Evolutionary conservation across 495 filamentous ascomycete genomes (phyloP), one percentile per base, ranked within the genome.

Genomic region (Trichocladium antarcticum): DNA sequence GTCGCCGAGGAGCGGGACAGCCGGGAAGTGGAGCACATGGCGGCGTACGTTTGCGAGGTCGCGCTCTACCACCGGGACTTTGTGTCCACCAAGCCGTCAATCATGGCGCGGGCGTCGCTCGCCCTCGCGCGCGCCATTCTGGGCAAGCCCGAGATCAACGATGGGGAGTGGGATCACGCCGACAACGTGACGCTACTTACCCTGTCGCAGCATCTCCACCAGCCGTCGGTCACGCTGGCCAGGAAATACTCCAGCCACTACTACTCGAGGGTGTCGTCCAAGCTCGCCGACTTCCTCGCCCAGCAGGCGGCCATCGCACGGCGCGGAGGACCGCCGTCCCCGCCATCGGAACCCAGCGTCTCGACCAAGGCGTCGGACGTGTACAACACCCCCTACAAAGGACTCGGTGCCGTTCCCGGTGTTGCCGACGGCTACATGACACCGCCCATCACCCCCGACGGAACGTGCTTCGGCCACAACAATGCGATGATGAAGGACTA

Each of bases 31-130:
- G 86, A 96, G 68, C 85, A 95, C 62, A 89, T 97, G 84, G 80
- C 92, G 14, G 75, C 84, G 45, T 99, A 95, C 71, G 82, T 99
- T 38, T 79, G 84, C 55, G 92, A 99, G 68, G 88, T 96, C 57
- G 87, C 89, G 21, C 70, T 97, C 37, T 99, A 93, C 71, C 87
- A 96, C 68, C 83, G 87, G 57, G 93, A 97, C 46, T 97, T 97
- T 59, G 88, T 99, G 45, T 87, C 86, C 31, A 85, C 81, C 44
- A 82, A 80, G 48, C 89, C 92, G 16, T 94, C 89, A 4, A 80
- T 93, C 53, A 85, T 97, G 73, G 92, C 92, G 37, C 76, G 86
- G 53, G 83, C 87, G 39, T 85, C 89, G 1, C 70, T 97, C 43
- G 87, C 85, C 35, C 73, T 99, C 39, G 84, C 92, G 28, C 75